Evolutionary conservation across 106 monocot species (phyloP), one percentile per base, ranked within the genome.

Genomic region (Alisma plantagoaquatica): DNA sequence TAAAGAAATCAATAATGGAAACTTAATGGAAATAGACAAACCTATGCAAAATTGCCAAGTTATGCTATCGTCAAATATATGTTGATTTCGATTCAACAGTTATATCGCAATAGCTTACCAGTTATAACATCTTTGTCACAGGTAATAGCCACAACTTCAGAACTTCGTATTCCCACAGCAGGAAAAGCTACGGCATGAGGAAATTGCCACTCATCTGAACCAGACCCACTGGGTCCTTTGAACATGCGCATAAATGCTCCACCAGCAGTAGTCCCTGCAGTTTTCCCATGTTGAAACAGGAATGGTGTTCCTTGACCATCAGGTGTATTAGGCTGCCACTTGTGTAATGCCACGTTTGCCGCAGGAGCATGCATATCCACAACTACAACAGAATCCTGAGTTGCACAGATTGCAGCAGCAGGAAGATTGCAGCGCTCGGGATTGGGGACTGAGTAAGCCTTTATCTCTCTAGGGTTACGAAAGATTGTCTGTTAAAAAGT

Each of bases 271-370:
- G 46, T 70, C 31, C 53, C 53, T 32, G 71, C 54, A 41, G 75
- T 25, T 67, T 74, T 85, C 21, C 89, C 84, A 61, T 81, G 98
- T 26, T 89, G 81, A 68, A 98, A 90, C n/a, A 70, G 73, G 64
- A 98, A 90, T 35, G 98, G 98, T 51, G 60, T 73, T 48, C 96
- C 89, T 20, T 81, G 78, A 14, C 78, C 90, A 82, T 82, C 90
- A 27, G 98, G 90, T 53, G 85, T 82, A 44, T 85, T 79, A 46
- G 98, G 90, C 45, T 82, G 81, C 98, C 98, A 98, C 57, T 81
- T 89, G 45, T 98, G 98, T 56, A 74, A 62, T 33, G 77, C 85
- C 10, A 98, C 65, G 70, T 60, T 65, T 45, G 76, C 84, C 20
- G 98, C 81, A 49, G 98, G 98, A 29, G 69, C 78, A 59, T 75